Evolutionary conservation across 768 basidiomycete species (phyloP).

Genomic region (Lactarius sanguifluus): DNA sequence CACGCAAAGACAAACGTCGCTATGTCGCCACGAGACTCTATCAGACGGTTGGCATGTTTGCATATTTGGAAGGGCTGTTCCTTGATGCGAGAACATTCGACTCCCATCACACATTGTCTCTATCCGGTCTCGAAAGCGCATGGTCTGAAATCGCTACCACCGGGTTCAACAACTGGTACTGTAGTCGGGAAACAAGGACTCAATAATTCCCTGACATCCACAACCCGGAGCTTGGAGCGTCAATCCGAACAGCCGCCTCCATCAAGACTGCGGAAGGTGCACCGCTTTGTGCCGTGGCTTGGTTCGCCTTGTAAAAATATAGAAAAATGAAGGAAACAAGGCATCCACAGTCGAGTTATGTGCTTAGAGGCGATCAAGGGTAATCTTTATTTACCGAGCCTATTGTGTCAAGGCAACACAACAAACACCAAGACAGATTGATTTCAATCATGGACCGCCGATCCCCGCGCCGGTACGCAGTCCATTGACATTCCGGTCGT

Average conservation of each 20-base stretch:
- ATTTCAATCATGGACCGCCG: background rate
- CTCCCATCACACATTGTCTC: background rate
- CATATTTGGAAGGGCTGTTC: constrained; percentile 1
- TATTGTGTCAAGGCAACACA: background rate
- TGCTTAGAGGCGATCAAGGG: background rate
- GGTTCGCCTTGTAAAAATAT: background rate
- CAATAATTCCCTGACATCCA: background rate
- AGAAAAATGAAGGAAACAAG: background rate
- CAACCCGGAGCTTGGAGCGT: background rate
- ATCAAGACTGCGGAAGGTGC: background rate
- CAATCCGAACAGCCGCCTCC: background rate
- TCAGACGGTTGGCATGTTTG: background rate
- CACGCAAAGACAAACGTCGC: background rate
- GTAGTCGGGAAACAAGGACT: background rate
- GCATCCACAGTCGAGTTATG: background rate
- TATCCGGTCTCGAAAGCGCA: background rate
- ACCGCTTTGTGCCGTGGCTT: background rate
- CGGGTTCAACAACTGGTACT: background rate
- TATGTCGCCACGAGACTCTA: background rate
- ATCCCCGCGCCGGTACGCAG: background rate
- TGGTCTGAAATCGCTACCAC: background rate
- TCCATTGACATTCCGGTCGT: background rate
- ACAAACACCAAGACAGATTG: background rate
- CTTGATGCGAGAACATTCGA: constrained; percentile 4
- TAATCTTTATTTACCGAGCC: background rate